Evolutionary conservation across 2,329 filamentous ascomycete genomes (phyloP).

Genomic region (Aulographum hederae): DNA sequence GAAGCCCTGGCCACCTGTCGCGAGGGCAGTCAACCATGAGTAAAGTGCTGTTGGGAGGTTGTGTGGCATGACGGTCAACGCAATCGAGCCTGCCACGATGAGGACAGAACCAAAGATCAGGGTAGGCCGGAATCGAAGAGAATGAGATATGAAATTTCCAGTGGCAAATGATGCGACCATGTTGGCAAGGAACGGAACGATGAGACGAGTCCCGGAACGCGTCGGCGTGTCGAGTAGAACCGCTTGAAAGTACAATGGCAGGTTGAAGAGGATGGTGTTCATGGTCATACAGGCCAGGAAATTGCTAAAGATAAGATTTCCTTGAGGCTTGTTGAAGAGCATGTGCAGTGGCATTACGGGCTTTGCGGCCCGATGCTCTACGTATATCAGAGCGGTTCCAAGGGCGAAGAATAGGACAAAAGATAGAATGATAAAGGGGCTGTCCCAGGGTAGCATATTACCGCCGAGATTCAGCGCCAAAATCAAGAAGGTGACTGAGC

Average conservation of each 20-base stretch:
- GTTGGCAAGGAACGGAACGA: too few species aligned
- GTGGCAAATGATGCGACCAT: too few species aligned
- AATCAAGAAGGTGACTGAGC: slow-evolving; percentile 28
- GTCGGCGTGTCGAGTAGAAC: slow-evolving; percentile 42
- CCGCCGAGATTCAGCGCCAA: slow-evolving; percentile 33
- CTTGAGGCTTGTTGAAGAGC: slow-evolving; percentile 25
- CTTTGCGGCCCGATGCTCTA: slow-evolving; percentile 17
- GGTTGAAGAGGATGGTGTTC: slow-evolving; percentile 47
- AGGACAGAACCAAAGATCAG: too few species aligned
- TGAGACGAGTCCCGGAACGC: slow-evolving; percentile 51
- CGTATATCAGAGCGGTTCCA: slow-evolving; percentile 21
- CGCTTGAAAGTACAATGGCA: slow-evolving; percentile 45
- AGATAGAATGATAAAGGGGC: slow-evolving; percentile 29
- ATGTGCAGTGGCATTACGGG: slow-evolving; percentile 32
- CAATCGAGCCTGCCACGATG: too few species aligned
- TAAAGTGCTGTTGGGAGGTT: too few species aligned
- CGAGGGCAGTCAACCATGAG: too few species aligned
- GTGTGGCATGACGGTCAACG: too few species aligned
- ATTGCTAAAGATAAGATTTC: slow-evolving; percentile 31
- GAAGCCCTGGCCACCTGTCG: too few species aligned
- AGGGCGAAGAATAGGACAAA: slow-evolving; percentile 22
- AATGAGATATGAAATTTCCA: too few species aligned
- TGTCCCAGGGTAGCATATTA: slow-evolving; percentile 31
- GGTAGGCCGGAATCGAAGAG: too few species aligned
- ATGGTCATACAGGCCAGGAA: slow-evolving; percentile 31